Conservation (phyloP, 2,329 filamentous ascomycete species). For the Cryphonectria carpinicola region DNA sequence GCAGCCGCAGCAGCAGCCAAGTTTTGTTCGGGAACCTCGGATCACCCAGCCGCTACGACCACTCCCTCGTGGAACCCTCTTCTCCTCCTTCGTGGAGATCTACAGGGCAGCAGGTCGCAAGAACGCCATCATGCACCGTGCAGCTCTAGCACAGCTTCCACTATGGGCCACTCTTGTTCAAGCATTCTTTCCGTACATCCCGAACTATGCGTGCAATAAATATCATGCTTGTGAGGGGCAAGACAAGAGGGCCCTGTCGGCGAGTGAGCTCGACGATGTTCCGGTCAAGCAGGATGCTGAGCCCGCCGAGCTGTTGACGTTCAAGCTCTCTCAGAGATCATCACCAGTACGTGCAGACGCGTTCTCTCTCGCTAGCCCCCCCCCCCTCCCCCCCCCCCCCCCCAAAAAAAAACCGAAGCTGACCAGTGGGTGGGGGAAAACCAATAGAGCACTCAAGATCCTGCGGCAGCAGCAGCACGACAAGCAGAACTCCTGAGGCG, state of each 20-base stretch:
- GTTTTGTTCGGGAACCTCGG: background rate
- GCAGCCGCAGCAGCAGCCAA: background rate
- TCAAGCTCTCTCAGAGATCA: conserved; percentile 46
- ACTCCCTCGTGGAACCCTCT: background rate
- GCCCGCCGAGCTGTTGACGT: conserved; percentile 38
- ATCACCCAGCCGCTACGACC: background rate
- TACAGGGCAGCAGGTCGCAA: background rate
- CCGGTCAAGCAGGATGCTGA: background rate
- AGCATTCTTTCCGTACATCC: conserved; percentile 54
- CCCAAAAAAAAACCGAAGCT: background rate
- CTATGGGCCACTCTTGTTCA: conserved; percentile 50
- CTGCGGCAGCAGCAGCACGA: conserved; percentile 42
- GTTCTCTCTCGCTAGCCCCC: background rate
- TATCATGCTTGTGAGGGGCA: conserved; percentile 33
- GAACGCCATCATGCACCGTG: conserved; percentile 46
- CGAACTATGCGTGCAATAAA: conserved; percentile 37
- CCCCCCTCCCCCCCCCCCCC: too few relatives aligned
- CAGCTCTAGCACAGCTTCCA: conserved; percentile 50
- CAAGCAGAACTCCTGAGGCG: conserved; percentile 43
- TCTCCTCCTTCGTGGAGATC: background rate
- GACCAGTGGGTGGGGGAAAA: background rate
- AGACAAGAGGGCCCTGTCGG: conserved; percentile 32
- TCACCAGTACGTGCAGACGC: conserved; percentile 38
- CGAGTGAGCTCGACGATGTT: conserved; percentile 7
- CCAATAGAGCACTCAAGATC: conserved; percentile 15